Conservation (phyloP, 345 rosid genomes). For the Eucalyptus marginata region DNA sequence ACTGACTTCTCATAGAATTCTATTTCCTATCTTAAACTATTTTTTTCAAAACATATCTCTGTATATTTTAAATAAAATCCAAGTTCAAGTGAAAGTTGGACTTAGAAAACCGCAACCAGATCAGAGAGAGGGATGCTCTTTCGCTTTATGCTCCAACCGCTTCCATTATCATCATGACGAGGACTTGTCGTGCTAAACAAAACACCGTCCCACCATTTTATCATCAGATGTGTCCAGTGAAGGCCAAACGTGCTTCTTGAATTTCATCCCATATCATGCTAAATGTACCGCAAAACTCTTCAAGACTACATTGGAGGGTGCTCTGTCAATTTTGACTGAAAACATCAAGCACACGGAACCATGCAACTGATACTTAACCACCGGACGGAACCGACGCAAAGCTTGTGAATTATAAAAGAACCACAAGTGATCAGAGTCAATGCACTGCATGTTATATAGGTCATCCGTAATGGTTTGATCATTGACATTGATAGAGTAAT, state of each 20-base stretch:
- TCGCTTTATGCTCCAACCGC: neutral
- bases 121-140: neutral
- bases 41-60: no score
- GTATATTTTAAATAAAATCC: no score
- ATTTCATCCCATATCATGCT: fast-evolving
- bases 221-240: neutral
- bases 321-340: fast-evolving
- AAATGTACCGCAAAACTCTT: neutral
- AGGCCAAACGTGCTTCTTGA: neutral
- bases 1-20: no score
- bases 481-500: neutral
- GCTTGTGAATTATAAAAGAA: neutral
- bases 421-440: neutral
- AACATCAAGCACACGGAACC: neutral
- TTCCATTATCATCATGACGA: neutral
- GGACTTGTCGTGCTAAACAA: neutral
- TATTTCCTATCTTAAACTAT: no score
- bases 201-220: neutral
- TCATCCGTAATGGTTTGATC: fast-evolving
- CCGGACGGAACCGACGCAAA: fast-evolving
- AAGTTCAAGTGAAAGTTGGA: no score
- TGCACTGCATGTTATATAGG: neutral
- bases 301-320: neutral
- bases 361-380: fast-evolving
- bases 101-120: neutral